Evolutionary conservation across 2,329 filamentous ascomycete species (phyloP), one percentile per base, ranked within the genome.

Genomic region (Mycosphaerella arachidis): DNA sequence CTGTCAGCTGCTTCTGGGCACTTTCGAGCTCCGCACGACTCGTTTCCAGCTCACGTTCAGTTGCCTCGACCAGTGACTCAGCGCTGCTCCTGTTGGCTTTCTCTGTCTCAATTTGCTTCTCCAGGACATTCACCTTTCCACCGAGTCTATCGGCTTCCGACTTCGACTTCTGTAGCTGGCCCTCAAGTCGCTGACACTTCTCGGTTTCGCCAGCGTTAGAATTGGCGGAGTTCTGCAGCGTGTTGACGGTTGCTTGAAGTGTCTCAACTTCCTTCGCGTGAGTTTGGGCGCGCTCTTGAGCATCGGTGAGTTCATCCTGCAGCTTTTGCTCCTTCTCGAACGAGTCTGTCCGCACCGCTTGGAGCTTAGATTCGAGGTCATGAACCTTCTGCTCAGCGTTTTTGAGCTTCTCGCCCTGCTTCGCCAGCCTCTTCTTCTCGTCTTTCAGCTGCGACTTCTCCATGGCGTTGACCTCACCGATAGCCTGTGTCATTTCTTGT

Each of bases 81-180:
- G 48, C 40, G 1, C 4, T 35, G n/a, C 46, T 54, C 13, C 31
- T 56, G 52, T 20, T 55, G 40, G 13, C 16, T 43, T 43, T 31
- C 13, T 48, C 16, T 13, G 43, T 30, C 27, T 33, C 40, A n/a
- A 61, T 29, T 48, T 61, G 58, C 37, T 52, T n/a, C 16, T 57
- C 27, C 18, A 57, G 31, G 13, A 9, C 10, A 8, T 43, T 16
- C 50, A 53, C 48, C 30, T 51, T 16, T 13, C 40, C 40, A 7
- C n/a, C 13, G 30, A 57, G 27, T 31, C 20, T 53, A 20, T 48
- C 51, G n/a, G 43, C 30, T 12, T 55, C 40, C 2, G 57, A 48
- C n/a, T 53, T 16, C 16, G 6, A 13, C n/a, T 43, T 18, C 40
- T 43, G 40, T n/a, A 43, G 40, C 40, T 43, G 13, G 8, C 13